Evolutionary conservation across 2,329 filamentous ascomycete species (phyloP), one percentile per base, ranked within the genome.

Genomic region (Intubia oerlemansii): DNA sequence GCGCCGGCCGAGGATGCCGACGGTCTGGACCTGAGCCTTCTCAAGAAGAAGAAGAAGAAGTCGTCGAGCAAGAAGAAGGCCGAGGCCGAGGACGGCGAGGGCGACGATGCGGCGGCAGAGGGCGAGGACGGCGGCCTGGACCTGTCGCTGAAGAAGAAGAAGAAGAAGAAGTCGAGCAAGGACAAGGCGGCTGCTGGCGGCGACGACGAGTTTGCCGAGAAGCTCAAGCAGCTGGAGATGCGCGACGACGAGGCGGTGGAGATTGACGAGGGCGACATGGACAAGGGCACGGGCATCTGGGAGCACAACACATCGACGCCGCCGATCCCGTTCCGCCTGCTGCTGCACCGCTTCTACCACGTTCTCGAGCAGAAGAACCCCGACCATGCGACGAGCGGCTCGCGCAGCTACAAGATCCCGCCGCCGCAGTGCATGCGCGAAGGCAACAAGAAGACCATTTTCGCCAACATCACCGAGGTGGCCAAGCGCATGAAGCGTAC

Each of bases 371-470:
- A 85, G 55, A 84, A 90, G 63, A 91, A 98, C 62, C 88, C 88
- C 43, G 88, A 98, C 51, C 76, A 95, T 46, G 75, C 85, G 39
- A 76, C 79, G 37, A 79, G 72, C 50, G 81, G 81, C 40, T 71
- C 73, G 46, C 88, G 82, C 65, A 90, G 78, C 54, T 98, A 95
- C 71, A 95, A 95, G 71, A 98, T 98, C 42, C 88, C 88, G 29
- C 88, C 88, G 30, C 88, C 88, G 28, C 88, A 98, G 62, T 95
- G 88, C 59, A 71, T 95, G 48, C 84, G 88, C 59, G 88, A 98
- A 82, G 88, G 88, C 52, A 98, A 98, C 72, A 90, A 92, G 70
- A 91, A 91, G 74, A 98, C 88, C 37, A 92, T 98, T 47, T 98
- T 98, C 47, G 88, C 85, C 62, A 98, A 98, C 62, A 88, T 98